A percentile compares a stretch with the other conserved stretches of the same genome.
These are phyloP conservation scores for Metschnikowia orientalis DNA, from an alignment of 805 yeast species.

Conservation along the genomic window DNA sequence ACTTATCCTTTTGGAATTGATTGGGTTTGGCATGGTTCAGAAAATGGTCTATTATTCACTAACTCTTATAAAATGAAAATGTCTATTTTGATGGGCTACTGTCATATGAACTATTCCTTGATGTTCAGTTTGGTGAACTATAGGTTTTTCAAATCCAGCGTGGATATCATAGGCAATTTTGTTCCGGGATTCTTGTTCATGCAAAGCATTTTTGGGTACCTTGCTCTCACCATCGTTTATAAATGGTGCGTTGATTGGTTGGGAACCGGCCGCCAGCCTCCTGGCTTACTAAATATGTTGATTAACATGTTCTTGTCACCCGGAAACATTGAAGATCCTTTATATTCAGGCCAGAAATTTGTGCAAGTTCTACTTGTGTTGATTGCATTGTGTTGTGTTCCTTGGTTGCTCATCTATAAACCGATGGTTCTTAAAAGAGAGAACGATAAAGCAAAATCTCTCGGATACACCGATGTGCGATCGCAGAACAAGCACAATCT, in stretches of 20 bases:
- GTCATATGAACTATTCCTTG: conserved; percentile 70
- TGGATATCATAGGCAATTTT: conserved; percentile 69
- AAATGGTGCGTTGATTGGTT: conserved; percentile 76
- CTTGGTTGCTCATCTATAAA: conserved; percentile 65
- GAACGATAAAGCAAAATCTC: conserved; percentile 26
- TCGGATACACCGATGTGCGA: conserved; percentile 37
- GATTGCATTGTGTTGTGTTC: conserved; percentile 64
- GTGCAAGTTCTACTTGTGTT: conserved; percentile 56
- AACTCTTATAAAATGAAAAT: conserved; percentile 77
- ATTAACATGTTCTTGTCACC: conserved; percentile 74
- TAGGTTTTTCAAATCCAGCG: conserved; percentile 49
- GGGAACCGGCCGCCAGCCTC: conserved; percentile 57
- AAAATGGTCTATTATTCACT: conserved; percentile 61
- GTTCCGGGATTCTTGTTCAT: conserved; percentile 70
- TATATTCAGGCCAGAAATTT: conserved; percentile 60
- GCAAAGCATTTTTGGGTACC: conserved; percentile 74
- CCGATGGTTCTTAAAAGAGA: conserved; percentile 48
- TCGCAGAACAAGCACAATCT: conserved; percentile 27
- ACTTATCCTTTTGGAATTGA: conserved; percentile 63
- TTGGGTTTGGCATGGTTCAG: conserved; percentile 78
- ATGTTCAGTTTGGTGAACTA: conserved; percentile 64
- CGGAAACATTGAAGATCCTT: conserved; percentile 60
- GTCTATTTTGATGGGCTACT: conserved; percentile 70
- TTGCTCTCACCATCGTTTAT: conserved; percentile 61
- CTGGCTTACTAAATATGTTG: conserved; percentile 69